phyloP scores from a whole-genome alignment of 805 yeast species.

The Spathaspora girioi region DNA sequence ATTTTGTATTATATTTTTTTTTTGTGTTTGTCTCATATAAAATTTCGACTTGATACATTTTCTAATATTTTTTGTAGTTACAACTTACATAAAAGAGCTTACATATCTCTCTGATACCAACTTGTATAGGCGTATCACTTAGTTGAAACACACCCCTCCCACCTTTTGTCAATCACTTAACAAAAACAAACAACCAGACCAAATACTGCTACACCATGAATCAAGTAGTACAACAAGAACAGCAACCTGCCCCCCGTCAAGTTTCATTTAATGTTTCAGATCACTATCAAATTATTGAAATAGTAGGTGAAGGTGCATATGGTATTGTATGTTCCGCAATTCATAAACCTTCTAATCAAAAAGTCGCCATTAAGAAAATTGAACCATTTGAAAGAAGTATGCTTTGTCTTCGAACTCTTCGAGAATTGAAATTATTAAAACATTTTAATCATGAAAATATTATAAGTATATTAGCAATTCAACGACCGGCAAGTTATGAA shows the following conservation, averaged over 20 bases:
- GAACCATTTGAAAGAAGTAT: conserved; percentile 87
- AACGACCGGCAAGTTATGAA: conserved; percentile 74
- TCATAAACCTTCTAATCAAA: conserved; percentile 79
- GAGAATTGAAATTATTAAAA: conserved; percentile 84
- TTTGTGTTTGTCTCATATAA: not conserved
- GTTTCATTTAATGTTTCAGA: conserved; percentile 79
- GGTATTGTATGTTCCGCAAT: conserved; percentile 90
- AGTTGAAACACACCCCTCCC: not conserved
- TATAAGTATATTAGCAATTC: conserved; percentile 84
- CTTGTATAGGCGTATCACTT: not conserved
- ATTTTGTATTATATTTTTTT: no score
- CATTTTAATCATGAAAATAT: conserved; percentile 94
- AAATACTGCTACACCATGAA: not conserved
- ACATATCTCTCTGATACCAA: not conserved
- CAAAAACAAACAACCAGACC: not conserved
- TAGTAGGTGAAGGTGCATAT: conserved; percentile 95
- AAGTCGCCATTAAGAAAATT: conserved; percentile 94
- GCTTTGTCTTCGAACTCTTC: conserved; percentile 82
- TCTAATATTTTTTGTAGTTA: no score
- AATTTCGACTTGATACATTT: not conserved
- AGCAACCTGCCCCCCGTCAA: conserved; percentile 15
- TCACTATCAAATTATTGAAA: conserved; percentile 78
- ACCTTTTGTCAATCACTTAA: not conserved
- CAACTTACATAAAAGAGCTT: not conserved
- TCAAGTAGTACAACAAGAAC: not conserved